Conservation (phyloP, 805 yeast genomes). For the Kodamaea restingae region DNA sequence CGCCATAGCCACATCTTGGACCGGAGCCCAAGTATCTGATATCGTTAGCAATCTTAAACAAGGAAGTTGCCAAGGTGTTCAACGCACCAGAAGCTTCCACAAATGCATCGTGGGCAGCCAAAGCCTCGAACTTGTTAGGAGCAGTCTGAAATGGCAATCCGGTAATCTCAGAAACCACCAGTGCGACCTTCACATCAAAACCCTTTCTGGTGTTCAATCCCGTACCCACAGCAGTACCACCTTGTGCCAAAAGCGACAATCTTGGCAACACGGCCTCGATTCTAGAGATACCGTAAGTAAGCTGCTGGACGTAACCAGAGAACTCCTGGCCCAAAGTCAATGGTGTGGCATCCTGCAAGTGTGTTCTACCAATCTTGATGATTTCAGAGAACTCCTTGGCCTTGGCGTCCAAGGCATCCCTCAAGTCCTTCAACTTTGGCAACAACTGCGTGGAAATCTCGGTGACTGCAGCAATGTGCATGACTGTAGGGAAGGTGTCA, state of each 20-base stretch:
- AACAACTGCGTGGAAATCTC: conserved; percentile 27
- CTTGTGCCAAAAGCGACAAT: conserved; percentile 34
- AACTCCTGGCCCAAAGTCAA: conserved; percentile 39
- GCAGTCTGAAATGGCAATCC: conserved; percentile 34
- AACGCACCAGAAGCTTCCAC: conserved; percentile 40
- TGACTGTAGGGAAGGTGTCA: conserved; percentile 40
- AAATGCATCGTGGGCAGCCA: conserved; percentile 39
- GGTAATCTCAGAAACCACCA: conserved; percentile 29
- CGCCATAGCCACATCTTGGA: conserved; percentile 41
- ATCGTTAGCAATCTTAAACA: conserved; percentile 38
- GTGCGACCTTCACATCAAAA: conserved; percentile 34
- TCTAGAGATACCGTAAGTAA: conserved; percentile 32
- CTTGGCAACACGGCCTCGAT: conserved; percentile 31
- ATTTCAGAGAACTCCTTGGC: conserved; percentile 30
- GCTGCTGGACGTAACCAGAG: conserved; percentile 37
- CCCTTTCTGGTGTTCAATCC: conserved; percentile 37
- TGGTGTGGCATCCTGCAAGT: conserved; percentile 40
- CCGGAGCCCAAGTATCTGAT: conserved; percentile 39
- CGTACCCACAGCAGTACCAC: conserved; percentile 42
- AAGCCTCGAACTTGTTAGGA: conserved; percentile 39
- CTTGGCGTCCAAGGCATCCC: conserved; percentile 29
- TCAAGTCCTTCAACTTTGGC: conserved; percentile 32
- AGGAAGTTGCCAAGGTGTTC: conserved; percentile 35
- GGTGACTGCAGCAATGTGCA: conserved; percentile 40
- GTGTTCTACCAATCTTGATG: conserved; percentile 40